Evolutionary conservation across 345 rosid species (phyloP).

Genomic region (Capsella bursapastoris): DNA sequence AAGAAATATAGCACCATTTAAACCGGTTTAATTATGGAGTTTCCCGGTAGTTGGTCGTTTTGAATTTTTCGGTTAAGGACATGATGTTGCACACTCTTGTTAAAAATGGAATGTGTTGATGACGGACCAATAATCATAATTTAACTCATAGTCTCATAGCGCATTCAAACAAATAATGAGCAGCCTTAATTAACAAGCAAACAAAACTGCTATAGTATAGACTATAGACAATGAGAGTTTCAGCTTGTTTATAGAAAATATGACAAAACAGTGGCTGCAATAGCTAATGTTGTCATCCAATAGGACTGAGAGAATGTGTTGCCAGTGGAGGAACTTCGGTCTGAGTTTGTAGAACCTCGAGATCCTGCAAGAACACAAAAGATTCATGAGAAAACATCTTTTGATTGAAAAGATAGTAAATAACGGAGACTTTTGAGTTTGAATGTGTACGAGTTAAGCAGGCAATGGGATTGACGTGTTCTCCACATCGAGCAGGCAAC

Average conservation of each 20-base stretch:
- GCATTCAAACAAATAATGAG: conserved; percentile 12
- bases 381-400: neutral
- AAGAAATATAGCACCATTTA: neutral
- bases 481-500: conserved; percentile 73
- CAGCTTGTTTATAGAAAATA: conserved; percentile 6
- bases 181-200: neutral
- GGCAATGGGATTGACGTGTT: conserved; percentile 62
- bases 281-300: conserved; percentile 38
- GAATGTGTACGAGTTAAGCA: conserved; percentile 52
- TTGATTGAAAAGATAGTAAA: neutral
- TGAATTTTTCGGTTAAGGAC: too few species aligned
- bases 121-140: neutral
- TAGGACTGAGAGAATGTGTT: conserved; percentile 21
- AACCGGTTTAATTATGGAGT: conserved; percentile 18
- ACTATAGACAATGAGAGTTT: conserved; percentile 14
- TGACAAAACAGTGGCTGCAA: conserved; percentile 20
- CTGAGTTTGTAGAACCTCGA: conserved; percentile 36
- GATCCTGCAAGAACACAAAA: conserved; percentile 34
- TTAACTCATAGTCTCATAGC: too few species aligned
- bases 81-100: neutral
- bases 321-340: conserved; percentile 28
- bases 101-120: conserved; percentile 1
- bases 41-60: neutral
- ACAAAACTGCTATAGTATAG: neutral
- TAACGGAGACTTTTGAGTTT: neutral